Conservation (phyloP, 352 stramenopile species). For the Phytopythium mirpurense region DNA sequence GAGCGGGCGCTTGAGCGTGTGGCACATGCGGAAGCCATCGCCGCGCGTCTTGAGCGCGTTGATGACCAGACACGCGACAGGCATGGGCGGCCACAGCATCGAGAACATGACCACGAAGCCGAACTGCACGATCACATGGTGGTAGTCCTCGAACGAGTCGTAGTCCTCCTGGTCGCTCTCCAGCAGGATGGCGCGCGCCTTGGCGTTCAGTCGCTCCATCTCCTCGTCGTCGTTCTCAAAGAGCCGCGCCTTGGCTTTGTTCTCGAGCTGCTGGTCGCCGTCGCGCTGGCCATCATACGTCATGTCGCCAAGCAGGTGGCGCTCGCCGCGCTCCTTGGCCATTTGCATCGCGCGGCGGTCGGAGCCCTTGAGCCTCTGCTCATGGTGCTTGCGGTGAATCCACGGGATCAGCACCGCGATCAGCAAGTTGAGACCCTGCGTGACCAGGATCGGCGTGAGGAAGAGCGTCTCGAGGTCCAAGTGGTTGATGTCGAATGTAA, state of each 20-base stretch:
- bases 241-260: slow-evolving; percentile 60
- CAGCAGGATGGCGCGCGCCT: slow-evolving; percentile 66
- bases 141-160: slow-evolving; percentile 79
- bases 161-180: slow-evolving; percentile 75
- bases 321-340: slow-evolving; percentile 60
- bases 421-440: slow-evolving; percentile 65
- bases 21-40: slow-evolving; percentile 69
- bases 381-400: slow-evolving; percentile 70
- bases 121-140: slow-evolving; percentile 77
- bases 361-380: slow-evolving; percentile 43
- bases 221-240: slow-evolving; percentile 60
- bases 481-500: slow-evolving; percentile 82
- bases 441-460: slow-evolving; percentile 80
- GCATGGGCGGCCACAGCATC: slow-evolving; percentile 81
- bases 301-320: slow-evolving; percentile 58
- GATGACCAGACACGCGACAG: slow-evolving; percentile 64
- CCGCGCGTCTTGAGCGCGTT: slow-evolving; percentile 79
- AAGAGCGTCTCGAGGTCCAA: slow-evolving; percentile 78
- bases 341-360: slow-evolving; percentile 61
- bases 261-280: slow-evolving; percentile 34
- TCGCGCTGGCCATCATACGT: slow-evolving; percentile 35
- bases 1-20: slow-evolving; percentile 67
- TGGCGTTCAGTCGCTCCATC: slow-evolving; percentile 62
- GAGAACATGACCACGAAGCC: slow-evolving; percentile 87
- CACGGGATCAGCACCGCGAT: slow-evolving; percentile 67